A percentile compares a stretch with the other conserved stretches of the same genome.
Evolutionary conservation across 208 protist genomes (phyloP).

Genomic region (Spongospora subterranea): DNA sequence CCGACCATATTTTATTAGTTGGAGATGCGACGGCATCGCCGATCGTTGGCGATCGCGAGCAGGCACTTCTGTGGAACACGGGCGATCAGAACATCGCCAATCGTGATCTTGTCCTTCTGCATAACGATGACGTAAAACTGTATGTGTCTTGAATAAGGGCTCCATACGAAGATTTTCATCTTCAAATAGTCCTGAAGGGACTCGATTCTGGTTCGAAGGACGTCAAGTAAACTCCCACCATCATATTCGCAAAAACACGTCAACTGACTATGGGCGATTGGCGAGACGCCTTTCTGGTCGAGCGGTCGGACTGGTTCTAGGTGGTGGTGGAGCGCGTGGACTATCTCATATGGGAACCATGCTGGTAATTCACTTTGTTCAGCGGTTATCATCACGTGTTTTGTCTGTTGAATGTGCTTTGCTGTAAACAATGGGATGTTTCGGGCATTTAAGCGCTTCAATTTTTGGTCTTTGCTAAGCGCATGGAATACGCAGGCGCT

Average conservation of each 20-base stretch:
- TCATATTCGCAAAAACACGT: background rate
- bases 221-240: background rate
- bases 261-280: constrained; percentile 7
- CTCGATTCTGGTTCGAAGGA: constrained; percentile 30
- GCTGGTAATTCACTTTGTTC: background rate
- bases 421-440: too few species aligned
- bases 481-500: too few species aligned
- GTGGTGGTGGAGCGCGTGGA: constrained; percentile 52
- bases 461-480: too few species aligned
- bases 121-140: constrained; percentile 43
- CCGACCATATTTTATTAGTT: constrained; percentile 15
- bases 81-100: background rate
- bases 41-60: background rate
- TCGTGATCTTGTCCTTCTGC: constrained; percentile 38
- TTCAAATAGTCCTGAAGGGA: background rate
- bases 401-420: too few species aligned
- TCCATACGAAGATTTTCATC: background rate
- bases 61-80: background rate
- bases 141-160: background rate
- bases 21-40: constrained; percentile 36
- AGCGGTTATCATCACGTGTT: background rate
- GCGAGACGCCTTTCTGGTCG: background rate
- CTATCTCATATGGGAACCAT: constrained; percentile 52
- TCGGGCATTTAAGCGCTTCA: too few species aligned
- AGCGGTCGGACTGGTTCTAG: constrained; percentile 34